Evolutionary conservation across 208 protist species (phyloP), one percentile per base, ranked within the genome.

Genomic region (Angomonas deanei): DNA sequence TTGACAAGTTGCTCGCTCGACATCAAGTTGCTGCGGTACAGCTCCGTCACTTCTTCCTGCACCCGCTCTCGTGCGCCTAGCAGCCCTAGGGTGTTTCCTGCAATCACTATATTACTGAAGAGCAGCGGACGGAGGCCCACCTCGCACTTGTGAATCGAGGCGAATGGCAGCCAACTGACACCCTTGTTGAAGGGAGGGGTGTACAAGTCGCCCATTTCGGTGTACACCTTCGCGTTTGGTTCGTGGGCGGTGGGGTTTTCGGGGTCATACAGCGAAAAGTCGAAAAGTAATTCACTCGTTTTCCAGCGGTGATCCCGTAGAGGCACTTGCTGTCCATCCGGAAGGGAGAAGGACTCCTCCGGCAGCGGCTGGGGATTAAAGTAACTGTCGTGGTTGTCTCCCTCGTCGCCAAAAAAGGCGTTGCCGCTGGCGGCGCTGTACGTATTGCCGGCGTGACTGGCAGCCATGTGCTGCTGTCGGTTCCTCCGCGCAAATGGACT

Each of bases 71-170:
- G 67, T 24, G 94, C 76, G 0, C 93, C 93, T 1, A 74, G 76
- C 49, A 97, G 96, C 31, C 95, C 80, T 3, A 96, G 80, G 13
- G 78, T 92, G 42, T 94, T 95, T 28, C 97, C 96, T 24, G 91
- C 89, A 4, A 98, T 63, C 59, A 98, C 82, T 42, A 98, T 96
- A 68, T 97, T 97, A 19, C 58, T 65, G 76, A 95, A 97, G 31
- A 98, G 88, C 70, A 92, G 81, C 27, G 82, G 68, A 42, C 91
- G 76, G 38, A 97, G 78, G n/a, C 84, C 70, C 11, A 86, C 60
- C 64, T 98, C 92, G 68, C 92, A 97, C 57, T 92, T 86, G 67
- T 88, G 84, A 47, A 98, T 97, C 11, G 92, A 71, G 0, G 96
- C 72, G 66, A 94, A 97, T 38, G 86, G 77, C 26, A 96, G 74